Conservation (phyloP, 2,329 filamentous ascomycete species). For the Phoma herbarum region DNA sequence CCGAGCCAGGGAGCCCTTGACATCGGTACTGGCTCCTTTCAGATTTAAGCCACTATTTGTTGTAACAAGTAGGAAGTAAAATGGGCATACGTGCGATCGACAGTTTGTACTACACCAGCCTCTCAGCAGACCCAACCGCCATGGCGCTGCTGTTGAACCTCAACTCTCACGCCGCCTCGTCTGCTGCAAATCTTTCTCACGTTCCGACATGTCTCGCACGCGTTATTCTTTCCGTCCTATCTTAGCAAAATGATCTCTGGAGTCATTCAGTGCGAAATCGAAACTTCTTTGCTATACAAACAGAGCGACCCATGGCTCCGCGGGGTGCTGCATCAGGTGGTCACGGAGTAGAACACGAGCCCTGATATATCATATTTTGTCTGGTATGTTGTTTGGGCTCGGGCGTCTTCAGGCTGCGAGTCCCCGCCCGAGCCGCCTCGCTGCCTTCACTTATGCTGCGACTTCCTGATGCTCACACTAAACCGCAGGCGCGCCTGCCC, state of each 20-base stretch:
- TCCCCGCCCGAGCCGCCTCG: conserved; percentile 1
- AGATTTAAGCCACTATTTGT: not conserved
- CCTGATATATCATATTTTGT: not conserved
- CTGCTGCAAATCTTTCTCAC: conserved; percentile 15
- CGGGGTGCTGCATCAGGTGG: conserved; percentile 10
- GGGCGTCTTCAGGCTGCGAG: conserved; percentile 3
- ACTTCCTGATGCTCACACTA: conserved; percentile 15
- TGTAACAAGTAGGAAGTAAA: not conserved
- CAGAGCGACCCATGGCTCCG: conserved; percentile 12
- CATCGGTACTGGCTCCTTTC: not conserved
- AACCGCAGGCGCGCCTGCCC: conserved; percentile 18
- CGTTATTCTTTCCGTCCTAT: not conserved
- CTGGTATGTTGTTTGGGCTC: conserved; percentile 6
- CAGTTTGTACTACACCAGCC: conserved; percentile 20
- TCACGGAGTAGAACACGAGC: conserved; percentile 10
- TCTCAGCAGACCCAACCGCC: conserved; percentile 24
- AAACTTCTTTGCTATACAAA: conserved; percentile 7
- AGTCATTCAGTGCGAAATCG: not conserved
- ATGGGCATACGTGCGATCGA: conserved; percentile 2
- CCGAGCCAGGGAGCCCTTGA: not conserved
- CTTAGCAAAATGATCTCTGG: conserved; percentile 6
- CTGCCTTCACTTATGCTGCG: conserved; percentile 16
- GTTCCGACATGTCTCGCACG: conserved; percentile 13
- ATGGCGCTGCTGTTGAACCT: conserved; percentile 17
- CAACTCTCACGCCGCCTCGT: conserved; percentile 17